Conservation (phyloP, 2,329 filamentous ascomycete species). For the Aspergillus costaricaensis region DNA sequence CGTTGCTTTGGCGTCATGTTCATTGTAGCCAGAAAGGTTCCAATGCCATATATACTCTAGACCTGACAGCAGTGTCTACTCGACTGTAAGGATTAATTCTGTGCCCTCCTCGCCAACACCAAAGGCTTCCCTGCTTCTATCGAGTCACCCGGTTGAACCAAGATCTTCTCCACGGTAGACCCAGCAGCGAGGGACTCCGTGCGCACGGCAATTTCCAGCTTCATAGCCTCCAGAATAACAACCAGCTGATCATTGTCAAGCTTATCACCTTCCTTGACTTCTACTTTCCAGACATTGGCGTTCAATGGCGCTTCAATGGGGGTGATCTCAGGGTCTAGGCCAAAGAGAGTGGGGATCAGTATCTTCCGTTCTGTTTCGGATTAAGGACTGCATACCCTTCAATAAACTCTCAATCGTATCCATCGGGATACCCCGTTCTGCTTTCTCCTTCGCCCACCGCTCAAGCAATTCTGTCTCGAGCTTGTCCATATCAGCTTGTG, state of each 20-base stretch:
- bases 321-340: constrained; percentile 37
- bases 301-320: constrained; percentile 48
- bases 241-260: constrained; percentile 48
- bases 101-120: constrained; percentile 28
- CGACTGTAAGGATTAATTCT: background rate
- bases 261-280: constrained; percentile 45
- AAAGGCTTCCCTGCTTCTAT: constrained; percentile 40
- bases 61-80: too few species aligned
- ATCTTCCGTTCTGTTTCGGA: background rate
- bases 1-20: too few species aligned
- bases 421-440: constrained; percentile 53
- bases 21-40: too few species aligned
- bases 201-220: constrained; percentile 56
- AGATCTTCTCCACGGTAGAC: constrained; percentile 41
- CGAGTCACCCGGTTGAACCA: constrained; percentile 43
- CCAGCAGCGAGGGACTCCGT: constrained; percentile 30
- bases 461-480: constrained; percentile 41
- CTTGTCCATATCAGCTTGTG: constrained; percentile 49
- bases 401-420: constrained; percentile 53
- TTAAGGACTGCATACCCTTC: constrained; percentile 38
- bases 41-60: too few species aligned
- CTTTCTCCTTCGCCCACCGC: constrained; percentile 45
- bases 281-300: constrained; percentile 59
- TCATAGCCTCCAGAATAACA: constrained; percentile 59
- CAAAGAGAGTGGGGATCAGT: background rate